These are phyloP conservation scores for Lentinula sp. DNA, from an alignment of 768 basidiomycete genomes.

Conservation along the genomic window DNA sequence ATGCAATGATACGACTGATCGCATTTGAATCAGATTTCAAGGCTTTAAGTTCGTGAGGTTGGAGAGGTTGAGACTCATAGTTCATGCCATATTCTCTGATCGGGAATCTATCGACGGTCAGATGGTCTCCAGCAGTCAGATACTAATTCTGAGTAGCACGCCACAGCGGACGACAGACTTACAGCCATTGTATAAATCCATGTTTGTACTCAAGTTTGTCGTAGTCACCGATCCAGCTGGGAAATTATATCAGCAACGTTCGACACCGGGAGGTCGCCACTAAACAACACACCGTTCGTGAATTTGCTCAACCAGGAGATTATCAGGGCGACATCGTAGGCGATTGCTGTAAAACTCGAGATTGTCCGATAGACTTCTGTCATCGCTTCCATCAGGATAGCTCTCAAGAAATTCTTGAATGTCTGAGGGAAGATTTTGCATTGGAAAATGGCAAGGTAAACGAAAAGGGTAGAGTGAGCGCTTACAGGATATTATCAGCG, in stretches of 20 bases:
- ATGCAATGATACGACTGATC: conserved; percentile 44
- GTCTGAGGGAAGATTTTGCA: conserved; percentile 46
- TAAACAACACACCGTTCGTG: conserved; percentile 39
- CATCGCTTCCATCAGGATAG: conserved; percentile 41
- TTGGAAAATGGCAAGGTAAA: neutral
- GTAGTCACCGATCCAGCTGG: conserved; percentile 64
- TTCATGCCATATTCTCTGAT: conserved; percentile 75
- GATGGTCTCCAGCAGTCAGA: neutral
- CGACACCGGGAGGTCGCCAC: neutral
- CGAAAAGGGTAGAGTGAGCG: no score
- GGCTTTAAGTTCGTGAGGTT: conserved; percentile 52
- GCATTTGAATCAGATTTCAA: conserved; percentile 49
- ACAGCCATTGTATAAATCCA: conserved; percentile 79
- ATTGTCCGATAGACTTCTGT: conserved; percentile 38
- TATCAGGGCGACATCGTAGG: conserved; percentile 54
- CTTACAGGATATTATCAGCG: neutral
- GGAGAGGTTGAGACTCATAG: conserved; percentile 57
- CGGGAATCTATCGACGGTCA: conserved; percentile 47
- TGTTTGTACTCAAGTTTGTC: conserved; percentile 60
- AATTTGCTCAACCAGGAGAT: conserved; percentile 55
- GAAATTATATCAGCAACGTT: conserved; percentile 4
- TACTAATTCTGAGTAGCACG: no score
- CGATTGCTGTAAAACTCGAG: conserved; percentile 56
- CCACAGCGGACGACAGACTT: conserved; percentile 19
- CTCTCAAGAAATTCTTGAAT: conserved; percentile 50